Base-by-base conservation (phyloP, 257 asterid genomes). In the Solanum pennellii region DNA sequence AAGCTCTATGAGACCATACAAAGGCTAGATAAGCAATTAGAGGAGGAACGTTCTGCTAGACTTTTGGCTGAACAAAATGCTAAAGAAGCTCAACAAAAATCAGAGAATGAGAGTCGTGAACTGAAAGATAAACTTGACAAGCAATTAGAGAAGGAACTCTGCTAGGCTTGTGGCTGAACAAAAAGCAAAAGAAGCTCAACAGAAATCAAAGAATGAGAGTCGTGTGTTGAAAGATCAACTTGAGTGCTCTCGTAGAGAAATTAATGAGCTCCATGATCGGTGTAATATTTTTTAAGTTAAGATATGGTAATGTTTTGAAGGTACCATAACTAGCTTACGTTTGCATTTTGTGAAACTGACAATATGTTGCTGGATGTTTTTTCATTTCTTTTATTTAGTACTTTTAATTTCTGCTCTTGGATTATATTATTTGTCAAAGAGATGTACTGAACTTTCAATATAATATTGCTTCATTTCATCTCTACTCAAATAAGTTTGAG, bases 161-260 rank as follows among this genome's bases (percentile, higher is more conserved):
- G 56, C 56, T 45, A 45, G 56, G 56, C 56, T 45, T 45, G 56
- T 1, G 56, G 56, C 18, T 45, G 18, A 45, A 45, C 56, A 13
- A 12, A 45, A 45, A 1, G 56, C 56, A 0, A 12, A 45, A 45
- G 2, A 44, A 76, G 88, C 84, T 49, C 86, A 85, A 12, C 66
- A 69, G 87, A 88, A 23, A 80, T 90, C 90, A 14, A 23, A 86
- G 1, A 89, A 89, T 45, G 92, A 95, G 87, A 90, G 87, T 9
- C 84, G 88, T 9, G 77, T 87, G 87, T 85, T 94, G 88, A 92
- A 91, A 62, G 89, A 88, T 87, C 45, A 75, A 84, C 69, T 94
- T 39, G 93, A 91, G 84, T 90, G 86, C 5, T 25, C 73, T 4
- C 18, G 10, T 5, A 25, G 73, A 1, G 73, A 66, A 13, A 66